Conservation (phyloP, 2,329 filamentous ascomycete species). For the Clonostachys rhizophaga region DNA sequence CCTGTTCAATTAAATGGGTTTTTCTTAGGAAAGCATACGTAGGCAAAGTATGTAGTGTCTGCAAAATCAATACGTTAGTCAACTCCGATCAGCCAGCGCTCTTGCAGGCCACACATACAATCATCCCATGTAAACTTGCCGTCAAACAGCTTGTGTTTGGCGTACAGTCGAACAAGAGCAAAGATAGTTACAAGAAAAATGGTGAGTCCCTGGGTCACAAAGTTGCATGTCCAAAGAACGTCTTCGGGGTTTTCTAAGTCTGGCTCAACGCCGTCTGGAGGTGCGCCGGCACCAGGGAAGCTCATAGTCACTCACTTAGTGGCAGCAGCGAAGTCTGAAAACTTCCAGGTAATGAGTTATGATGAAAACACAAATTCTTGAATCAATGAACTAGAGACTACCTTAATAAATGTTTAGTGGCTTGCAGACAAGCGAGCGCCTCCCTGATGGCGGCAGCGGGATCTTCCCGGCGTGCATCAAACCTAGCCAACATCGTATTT, state of each 20-base stretch:
- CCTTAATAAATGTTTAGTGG: no score
- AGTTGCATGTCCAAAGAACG: conserved; percentile 15
- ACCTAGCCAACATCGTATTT: no score
- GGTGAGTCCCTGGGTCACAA: conserved; percentile 17
- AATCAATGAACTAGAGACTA: no score
- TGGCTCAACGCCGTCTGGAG: conserved; percentile 14
- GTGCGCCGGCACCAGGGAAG: conserved; percentile 12
- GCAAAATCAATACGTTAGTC: not conserved
- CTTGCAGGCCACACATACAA: conserved; percentile 10
- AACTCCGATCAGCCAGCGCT: not conserved
- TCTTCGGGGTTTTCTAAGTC: conserved; percentile 16
- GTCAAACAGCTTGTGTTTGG: conserved; percentile 11
- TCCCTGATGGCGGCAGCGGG: no score
- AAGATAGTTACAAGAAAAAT: conserved; percentile 15
- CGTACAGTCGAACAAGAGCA: conserved; percentile 14
- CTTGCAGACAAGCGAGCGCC: no score
- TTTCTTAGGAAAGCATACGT: conserved; percentile 4
- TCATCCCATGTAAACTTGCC: conserved; percentile 13
- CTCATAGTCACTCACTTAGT: conserved; percentile 1
- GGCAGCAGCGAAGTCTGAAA: no score
- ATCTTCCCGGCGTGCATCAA: no score
- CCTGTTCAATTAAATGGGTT: not conserved
- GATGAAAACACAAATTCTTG: no score
- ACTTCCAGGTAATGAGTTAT: no score
- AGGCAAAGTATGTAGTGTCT: conserved; percentile 11